phyloP scores from a whole-genome alignment of 2,329 filamentous ascomycete genomes.

The Penicillium sp. region DNA sequence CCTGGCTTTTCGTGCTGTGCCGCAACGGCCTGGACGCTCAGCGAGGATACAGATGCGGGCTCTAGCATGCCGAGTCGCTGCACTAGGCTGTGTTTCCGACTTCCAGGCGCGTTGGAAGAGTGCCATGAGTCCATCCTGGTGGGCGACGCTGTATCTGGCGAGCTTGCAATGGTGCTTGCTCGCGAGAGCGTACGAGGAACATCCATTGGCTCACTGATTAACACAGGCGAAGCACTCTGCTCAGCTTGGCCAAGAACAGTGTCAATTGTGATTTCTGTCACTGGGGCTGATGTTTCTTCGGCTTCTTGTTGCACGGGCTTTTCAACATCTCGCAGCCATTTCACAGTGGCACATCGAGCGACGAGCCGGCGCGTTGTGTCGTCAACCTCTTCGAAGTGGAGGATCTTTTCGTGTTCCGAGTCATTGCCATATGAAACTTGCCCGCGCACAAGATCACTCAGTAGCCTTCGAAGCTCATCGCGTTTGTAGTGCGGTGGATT shows the following conservation, averaged over 20 bases:
- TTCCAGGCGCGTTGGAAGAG: conserved; percentile 16
- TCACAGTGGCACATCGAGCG: conserved; percentile 47
- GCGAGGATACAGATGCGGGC: conserved; percentile 68
- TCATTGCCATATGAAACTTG: conserved; percentile 62
- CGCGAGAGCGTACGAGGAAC: conserved; percentile 41
- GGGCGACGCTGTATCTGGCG: conserved; percentile 52
- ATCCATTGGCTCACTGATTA: conserved; percentile 28
- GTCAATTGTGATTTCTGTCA: conserved; percentile 20
- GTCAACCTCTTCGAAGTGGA: conserved; percentile 53
- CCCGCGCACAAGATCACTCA: conserved; percentile 72
- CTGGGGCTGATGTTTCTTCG: conserved; percentile 11
- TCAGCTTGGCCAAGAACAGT: conserved; percentile 18
- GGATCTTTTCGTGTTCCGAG: conserved; percentile 46
- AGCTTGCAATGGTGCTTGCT: conserved; percentile 32
- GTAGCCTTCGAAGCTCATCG: conserved; percentile 75
- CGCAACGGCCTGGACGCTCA: conserved; percentile 78
- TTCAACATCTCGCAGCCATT: conserved; percentile 46
- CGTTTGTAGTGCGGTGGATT: conserved; percentile 89
- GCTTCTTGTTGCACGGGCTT: conserved; percentile 15
- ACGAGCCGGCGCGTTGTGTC: conserved; percentile 53
- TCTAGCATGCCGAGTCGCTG: conserved; percentile 67
- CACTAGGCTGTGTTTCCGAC: conserved; percentile 25
- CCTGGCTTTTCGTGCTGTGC: conserved; percentile 80
- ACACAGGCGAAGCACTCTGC: conserved; percentile 19
- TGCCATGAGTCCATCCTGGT: conserved; percentile 35